Evolutionary conservation across 805 yeast species (phyloP).

Genomic region (Suhomyces pyralidae): DNA sequence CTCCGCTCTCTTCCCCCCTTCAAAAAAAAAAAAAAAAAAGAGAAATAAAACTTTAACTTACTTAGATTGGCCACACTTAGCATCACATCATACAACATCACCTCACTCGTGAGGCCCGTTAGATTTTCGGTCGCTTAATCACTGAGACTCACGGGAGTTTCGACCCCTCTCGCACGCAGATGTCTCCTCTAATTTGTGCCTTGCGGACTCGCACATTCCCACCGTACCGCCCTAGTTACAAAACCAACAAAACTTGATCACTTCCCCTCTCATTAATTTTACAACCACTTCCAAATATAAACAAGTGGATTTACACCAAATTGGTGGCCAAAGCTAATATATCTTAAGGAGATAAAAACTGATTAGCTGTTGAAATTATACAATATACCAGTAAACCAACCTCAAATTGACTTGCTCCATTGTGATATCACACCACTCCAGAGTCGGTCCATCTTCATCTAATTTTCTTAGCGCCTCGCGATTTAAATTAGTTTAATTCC

Average conservation of each 20-base stretch:
- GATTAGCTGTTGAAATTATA: not conserved
- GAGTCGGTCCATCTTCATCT: not conserved
- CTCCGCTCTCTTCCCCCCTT: not conserved
- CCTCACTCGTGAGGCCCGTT: not conserved
- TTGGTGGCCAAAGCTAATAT: not conserved
- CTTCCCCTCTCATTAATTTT: constrained; percentile 7
- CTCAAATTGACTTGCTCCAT: not conserved
- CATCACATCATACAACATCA: not conserved
- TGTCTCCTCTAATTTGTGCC: not conserved
- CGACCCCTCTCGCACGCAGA: not conserved
- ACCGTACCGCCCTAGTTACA: constrained; percentile 3
- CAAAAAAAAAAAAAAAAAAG: constrained; percentile 1
- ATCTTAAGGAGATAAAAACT: not conserved
- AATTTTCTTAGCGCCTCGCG: not conserved
- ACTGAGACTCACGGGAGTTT: not conserved
- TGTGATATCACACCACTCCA: not conserved
- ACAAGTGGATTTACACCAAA: not conserved
- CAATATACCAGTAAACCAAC: not conserved
- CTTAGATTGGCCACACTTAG: not conserved
- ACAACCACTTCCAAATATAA: constrained; percentile 5
- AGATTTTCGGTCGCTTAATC: not conserved
- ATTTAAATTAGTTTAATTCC: not conserved
- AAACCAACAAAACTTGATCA: constrained; percentile 6
- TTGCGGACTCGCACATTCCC: not conserved
- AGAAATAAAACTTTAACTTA: constrained; percentile 1